Evolutionary conservation across 1,139 yeast species (phyloP).

Genomic region (Entelexis paramagnoliae): DNA sequence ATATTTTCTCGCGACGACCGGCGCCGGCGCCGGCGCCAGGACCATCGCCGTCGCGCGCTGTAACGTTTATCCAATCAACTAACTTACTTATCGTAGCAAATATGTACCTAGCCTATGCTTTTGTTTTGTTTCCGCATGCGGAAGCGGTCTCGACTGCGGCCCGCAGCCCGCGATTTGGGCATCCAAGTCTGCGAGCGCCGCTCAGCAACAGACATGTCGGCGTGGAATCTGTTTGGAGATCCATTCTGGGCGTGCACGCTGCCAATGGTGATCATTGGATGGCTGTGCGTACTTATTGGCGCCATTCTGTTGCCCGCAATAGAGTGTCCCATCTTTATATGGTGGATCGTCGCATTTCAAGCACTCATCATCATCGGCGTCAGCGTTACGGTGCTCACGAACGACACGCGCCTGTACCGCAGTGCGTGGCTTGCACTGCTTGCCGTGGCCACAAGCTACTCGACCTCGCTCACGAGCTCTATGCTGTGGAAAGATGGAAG

Average conservation of each 20-base stretch:
- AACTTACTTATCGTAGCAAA: too few relatives aligned
- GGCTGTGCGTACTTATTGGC: conserved; percentile 64
- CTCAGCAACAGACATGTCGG: not conserved
- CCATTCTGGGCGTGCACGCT: conserved; percentile 33
- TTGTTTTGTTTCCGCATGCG: not conserved
- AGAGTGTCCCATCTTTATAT: conserved; percentile 56
- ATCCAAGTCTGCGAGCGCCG: too few relatives aligned
- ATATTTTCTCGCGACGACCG: not conserved
- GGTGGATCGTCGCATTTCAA: conserved; percentile 93
- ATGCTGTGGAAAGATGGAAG: conserved; percentile 29
- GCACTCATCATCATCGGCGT: conserved; percentile 48
- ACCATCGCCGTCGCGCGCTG: too few relatives aligned
- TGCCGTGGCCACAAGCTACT: conserved; percentile 61
- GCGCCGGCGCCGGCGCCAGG: too few relatives aligned
- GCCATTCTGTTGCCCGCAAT: not conserved
- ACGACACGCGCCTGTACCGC: conserved; percentile 60
- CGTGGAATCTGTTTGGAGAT: conserved; percentile 28
- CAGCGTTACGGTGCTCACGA: conserved; percentile 51
- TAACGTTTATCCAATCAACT: too few relatives aligned
- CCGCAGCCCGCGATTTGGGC: not conserved
- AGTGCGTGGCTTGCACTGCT: conserved; percentile 46
- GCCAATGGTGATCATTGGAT: conserved; percentile 34
- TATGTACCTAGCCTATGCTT: too few relatives aligned
- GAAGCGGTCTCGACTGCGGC: not conserved
- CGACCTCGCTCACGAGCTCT: conserved; percentile 68